These are phyloP conservation scores for Blastomyces emzantsi DNA, from an alignment of 2,329 filamentous ascomycete genomes.

Conservation along the genomic window DNA sequence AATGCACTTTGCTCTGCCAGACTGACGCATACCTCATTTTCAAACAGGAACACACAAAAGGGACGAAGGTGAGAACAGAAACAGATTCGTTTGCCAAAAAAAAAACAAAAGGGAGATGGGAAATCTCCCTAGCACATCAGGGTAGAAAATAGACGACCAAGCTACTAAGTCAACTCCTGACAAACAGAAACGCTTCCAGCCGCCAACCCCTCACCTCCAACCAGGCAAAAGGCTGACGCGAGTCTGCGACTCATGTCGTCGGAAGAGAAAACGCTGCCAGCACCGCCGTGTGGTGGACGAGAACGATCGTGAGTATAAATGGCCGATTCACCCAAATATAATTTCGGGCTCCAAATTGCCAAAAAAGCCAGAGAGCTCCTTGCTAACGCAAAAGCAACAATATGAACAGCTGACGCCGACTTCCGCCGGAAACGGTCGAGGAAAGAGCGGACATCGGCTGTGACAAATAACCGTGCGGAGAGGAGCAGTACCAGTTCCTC, in stretches of 20 bases:
- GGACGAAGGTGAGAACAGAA: conserved; percentile 7
- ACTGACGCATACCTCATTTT: background rate
- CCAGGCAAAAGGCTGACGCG: conserved; percentile 18
- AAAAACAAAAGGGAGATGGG: background rate
- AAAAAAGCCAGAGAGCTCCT: background rate
- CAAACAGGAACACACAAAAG: conserved; percentile 10
- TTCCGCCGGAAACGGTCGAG: conserved; percentile 8
- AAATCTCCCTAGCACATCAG: background rate
- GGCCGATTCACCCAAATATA: background rate
- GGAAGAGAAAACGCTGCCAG: conserved; percentile 19
- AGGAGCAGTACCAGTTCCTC: background rate
- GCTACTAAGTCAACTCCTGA: background rate
- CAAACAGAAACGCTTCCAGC: conserved; percentile 18
- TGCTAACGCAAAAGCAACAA: background rate
- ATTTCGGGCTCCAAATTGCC: too few species aligned
- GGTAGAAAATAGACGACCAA: background rate
- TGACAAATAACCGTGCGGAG: conserved; percentile 1
- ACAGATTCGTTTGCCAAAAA: background rate
- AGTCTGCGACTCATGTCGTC: conserved; percentile 18
- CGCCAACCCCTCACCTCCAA: conserved; percentile 15
- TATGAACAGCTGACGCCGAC: conserved; percentile 10
- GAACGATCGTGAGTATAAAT: conserved; percentile 17
- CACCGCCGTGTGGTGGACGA: conserved; percentile 19
- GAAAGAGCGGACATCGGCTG: conserved; percentile 1
- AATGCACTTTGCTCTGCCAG: background rate